Evolutionary conservation across 306 rosid species (phyloP).

Genomic region (Styphnolobium japonicum): DNA sequence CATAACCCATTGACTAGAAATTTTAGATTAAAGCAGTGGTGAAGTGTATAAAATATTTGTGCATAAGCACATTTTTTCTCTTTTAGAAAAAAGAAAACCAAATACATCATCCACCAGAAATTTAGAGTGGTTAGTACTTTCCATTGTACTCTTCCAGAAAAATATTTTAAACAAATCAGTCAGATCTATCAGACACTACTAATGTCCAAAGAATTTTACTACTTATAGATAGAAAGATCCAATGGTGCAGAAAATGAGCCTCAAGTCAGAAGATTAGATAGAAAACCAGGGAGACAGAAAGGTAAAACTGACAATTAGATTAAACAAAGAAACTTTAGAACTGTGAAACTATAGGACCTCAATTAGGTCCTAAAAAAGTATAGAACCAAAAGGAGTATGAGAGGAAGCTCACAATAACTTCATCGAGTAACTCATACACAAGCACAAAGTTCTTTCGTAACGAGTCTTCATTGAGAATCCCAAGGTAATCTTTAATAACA

Average conservation of each 20-base stretch:
- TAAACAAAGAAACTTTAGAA: neutral
- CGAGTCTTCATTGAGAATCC: conserved; percentile 82
- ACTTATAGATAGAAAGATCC: neutral
- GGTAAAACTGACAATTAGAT: conserved; percentile 20
- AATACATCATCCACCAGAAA: conserved; percentile 13
- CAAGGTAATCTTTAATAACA: conserved; percentile 85
- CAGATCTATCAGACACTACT: neutral
- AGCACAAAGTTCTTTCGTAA: conserved; percentile 78
- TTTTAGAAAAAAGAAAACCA: neutral
- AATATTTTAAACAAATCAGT: neutral
- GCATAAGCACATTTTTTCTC: neutral
- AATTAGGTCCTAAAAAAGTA: conserved; percentile 14
- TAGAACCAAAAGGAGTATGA: conserved; percentile 12
- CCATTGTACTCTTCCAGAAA: neutral
- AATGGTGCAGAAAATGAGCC: neutral
- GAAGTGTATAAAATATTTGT: neutral
- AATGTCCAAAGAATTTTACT: neutral
- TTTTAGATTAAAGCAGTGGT: conserved; percentile 17
- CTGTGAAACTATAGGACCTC: conserved; percentile 13
- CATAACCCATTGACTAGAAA: conserved; percentile 7
- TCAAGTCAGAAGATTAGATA: conserved; percentile 11
- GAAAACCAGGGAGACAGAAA: neutral
- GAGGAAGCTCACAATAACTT: conserved; percentile 71
- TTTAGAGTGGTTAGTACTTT: neutral
- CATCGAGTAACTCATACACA: conserved; percentile 87